Percentiles rank a stretch among this genome's conserved stretches.
Evolutionary conservation across 2,329 filamentous ascomycete species (phyloP).

Genomic region (Talaromyces pinophilus): DNA sequence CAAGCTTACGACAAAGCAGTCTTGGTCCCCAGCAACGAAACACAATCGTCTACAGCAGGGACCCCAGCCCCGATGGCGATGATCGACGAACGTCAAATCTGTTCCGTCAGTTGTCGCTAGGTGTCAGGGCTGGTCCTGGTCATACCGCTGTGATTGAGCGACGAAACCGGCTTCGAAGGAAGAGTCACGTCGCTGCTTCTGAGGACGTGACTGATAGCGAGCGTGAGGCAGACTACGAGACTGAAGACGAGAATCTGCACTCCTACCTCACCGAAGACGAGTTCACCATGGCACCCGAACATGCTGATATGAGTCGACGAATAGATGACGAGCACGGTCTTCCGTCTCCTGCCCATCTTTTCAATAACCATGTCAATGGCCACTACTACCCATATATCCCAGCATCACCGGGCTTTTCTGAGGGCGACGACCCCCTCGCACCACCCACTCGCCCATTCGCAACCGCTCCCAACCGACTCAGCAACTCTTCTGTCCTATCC

Average conservation of each 20-base stretch:
- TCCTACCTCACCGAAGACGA: conserved; percentile 43
- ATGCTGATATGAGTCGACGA: conserved; percentile 35
- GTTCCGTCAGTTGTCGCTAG: conserved; percentile 42
- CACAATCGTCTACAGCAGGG: conserved; percentile 43
- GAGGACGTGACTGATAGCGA: conserved; percentile 34
- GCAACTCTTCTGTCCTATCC: conserved; percentile 53
- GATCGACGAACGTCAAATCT: conserved; percentile 36
- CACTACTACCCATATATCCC: conserved; percentile 26
- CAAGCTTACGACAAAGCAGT: conserved; percentile 34
- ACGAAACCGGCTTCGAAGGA: conserved; percentile 19
- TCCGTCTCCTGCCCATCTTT: conserved; percentile 10
- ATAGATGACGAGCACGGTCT: conserved; percentile 26
- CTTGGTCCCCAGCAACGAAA: conserved; percentile 42
- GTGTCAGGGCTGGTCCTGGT: conserved; percentile 44
- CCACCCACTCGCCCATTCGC: conserved; percentile 35
- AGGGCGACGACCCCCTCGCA: conserved; percentile 37
- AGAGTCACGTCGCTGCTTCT: conserved; percentile 16
- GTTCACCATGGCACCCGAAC: conserved; percentile 40
- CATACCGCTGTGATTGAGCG: conserved; percentile 28
- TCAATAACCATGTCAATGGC: background rate
- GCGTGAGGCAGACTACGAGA: conserved; percentile 42
- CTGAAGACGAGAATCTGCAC: conserved; percentile 32
- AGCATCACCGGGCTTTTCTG: conserved; percentile 32
- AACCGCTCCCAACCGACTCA: conserved; percentile 37
- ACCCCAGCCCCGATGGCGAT: conserved; percentile 37